Conservation (phyloP, 768 basidiomycete species). For the Guyanaporus albipodus region DNA sequence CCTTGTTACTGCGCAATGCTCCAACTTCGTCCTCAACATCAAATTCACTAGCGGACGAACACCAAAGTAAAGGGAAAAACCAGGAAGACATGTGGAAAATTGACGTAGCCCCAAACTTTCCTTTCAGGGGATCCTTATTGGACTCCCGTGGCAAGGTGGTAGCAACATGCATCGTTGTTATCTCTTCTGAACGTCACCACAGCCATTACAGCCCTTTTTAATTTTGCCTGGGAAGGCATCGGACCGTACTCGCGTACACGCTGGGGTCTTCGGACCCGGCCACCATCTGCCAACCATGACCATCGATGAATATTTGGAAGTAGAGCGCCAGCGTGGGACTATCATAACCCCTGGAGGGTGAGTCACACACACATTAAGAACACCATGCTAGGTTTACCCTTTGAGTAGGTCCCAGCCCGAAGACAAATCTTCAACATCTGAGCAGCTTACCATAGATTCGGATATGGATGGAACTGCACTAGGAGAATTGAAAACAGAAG, state of each 20-base stretch:
- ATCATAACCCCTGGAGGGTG: constrained; percentile 87
- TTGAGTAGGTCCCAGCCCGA: constrained; percentile 59
- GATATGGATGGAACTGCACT: constrained; percentile 78
- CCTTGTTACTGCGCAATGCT: constrained; percentile 58
- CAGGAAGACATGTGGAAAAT: constrained; percentile 69
- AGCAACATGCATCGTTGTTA: neutral
- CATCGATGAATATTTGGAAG: constrained; percentile 89
- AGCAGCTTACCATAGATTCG: constrained; percentile 72
- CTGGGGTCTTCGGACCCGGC: constrained; percentile 79
- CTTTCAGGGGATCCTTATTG: constrained; percentile 60
- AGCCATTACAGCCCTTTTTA: constrained; percentile 91
- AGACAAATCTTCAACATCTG: constrained; percentile 63
- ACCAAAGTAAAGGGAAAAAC: constrained; percentile 36
- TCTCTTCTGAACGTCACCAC: constrained; percentile 7
- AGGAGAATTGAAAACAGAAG: constrained; percentile 67
- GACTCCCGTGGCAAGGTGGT: constrained; percentile 75
- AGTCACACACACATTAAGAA: constrained; percentile 26
- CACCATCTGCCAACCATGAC: constrained; percentile 93
- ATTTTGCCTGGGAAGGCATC: constrained; percentile 72
- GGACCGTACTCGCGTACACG: constrained; percentile 68
- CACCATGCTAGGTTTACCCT: constrained; percentile 5
- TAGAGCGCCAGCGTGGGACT: constrained; percentile 80
- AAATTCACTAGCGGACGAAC: constrained; percentile 33
- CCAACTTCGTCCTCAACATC: constrained; percentile 38
- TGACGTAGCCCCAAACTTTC: constrained; percentile 48